These are phyloP conservation scores for Hanseniaspora guilliermondii DNA, from an alignment of 805 yeast species.

Conservation along the genomic window DNA sequence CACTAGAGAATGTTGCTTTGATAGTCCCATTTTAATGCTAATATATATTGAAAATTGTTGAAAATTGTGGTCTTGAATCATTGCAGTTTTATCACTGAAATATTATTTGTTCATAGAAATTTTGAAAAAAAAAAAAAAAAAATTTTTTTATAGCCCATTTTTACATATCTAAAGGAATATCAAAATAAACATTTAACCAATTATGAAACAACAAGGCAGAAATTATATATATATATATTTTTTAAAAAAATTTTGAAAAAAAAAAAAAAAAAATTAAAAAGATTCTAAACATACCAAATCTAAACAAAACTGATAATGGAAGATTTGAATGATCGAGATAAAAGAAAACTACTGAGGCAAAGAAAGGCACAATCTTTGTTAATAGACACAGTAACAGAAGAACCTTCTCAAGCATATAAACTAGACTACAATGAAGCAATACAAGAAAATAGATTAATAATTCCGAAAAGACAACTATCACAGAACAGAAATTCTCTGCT, in stretches of 20 bases:
- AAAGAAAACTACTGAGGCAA: background rate
- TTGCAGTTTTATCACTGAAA: no score
- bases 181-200: no score
- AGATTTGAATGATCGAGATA: background rate
- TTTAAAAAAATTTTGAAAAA: no score
- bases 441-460: background rate
- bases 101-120: no score
- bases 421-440: background rate
- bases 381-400: conserved; percentile 2
- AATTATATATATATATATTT: no score
- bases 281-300: background rate
- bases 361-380: conserved; percentile 8
- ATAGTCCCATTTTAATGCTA: conserved; percentile 14
- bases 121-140: background rate
- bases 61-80: no score
- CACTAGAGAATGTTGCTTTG: conserved; percentile 61
- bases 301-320: background rate
- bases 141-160: background rate
- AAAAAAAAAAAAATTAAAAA: background rate
- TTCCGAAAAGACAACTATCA: conserved; percentile 11
- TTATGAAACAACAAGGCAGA: no score
- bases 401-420: conserved; percentile 10
- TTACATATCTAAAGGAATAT: background rate
- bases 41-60: background rate
- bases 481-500: conserved; percentile 11